phyloP scores from a whole-genome alignment of 495 filamentous ascomycete species.

The Xylaria telfairii region DNA sequence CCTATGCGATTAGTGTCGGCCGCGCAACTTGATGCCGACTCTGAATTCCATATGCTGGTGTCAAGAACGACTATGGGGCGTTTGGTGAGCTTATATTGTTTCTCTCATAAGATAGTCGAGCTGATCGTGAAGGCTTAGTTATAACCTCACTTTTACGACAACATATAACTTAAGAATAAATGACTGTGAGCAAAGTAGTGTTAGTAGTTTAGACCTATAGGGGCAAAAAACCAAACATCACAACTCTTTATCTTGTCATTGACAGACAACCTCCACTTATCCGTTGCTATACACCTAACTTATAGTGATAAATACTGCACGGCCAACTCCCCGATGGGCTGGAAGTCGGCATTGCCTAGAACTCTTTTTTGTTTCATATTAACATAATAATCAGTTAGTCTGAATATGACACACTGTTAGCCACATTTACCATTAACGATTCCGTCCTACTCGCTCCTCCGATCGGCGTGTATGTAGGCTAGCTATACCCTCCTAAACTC shows the following conservation, averaged over 20 bases:
- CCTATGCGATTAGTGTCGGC: not conserved
- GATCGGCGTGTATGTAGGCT: no score
- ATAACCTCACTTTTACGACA: not conserved
- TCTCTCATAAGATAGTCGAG: not conserved
- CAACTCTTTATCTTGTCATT: not conserved
- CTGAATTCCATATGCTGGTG: not conserved
- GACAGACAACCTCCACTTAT: not conserved
- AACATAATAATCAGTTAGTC: not conserved
- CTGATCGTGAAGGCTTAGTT: not conserved
- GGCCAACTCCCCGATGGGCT: not conserved
- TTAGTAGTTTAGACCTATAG: not conserved
- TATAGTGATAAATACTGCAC: not conserved
- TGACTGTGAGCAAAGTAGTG: not conserved
- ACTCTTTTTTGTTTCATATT: not conserved
- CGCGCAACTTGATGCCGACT: not conserved
- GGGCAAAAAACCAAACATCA: not conserved
- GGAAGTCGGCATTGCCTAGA: not conserved
- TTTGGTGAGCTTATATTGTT: not conserved
- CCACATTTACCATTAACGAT: not conserved
- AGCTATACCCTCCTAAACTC: no score
- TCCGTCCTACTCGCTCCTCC: not conserved
- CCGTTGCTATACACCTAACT: not conserved
- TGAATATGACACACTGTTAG: not conserved
- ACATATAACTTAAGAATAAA: not conserved
- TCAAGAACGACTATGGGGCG: not conserved